Evolutionary conservation across 2,329 filamentous ascomycete species (phyloP).

Genomic region (Sarocladium kiliense): DNA sequence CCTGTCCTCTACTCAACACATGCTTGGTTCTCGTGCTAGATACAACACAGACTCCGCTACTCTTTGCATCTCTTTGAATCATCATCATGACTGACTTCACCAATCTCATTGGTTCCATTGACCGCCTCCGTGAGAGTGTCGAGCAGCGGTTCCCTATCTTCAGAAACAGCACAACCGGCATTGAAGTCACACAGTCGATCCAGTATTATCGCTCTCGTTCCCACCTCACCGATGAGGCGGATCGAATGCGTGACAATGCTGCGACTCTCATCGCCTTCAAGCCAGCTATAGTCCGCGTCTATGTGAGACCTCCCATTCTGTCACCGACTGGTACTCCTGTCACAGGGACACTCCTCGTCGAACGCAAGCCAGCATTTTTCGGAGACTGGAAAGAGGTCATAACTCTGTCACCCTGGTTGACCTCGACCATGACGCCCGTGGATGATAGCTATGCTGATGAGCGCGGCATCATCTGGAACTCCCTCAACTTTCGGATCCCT

Average conservation of each 20-base stretch:
- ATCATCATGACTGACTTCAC: neutral
- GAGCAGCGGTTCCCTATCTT: neutral
- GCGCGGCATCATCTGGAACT: neutral
- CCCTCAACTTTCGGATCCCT: constrained; percentile 2
- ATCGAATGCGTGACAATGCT: neutral
- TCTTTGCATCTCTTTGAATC: neutral
- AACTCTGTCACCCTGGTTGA: constrained; percentile 2
- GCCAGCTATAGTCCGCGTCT: neutral
- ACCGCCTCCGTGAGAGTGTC: neutral
- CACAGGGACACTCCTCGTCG: neutral
- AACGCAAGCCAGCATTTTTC: neutral
- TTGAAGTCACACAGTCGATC: neutral
- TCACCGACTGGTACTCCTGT: neutral
- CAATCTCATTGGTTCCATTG: neutral
- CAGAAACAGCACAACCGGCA: neutral
- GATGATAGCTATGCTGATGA: neutral
- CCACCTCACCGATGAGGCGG: constrained; percentile 1
- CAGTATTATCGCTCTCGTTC: neutral
- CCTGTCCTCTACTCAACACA: too few species aligned
- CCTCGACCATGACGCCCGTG: neutral
- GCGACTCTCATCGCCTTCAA: constrained; percentile 1
- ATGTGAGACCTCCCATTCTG: neutral
- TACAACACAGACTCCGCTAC: too few species aligned
- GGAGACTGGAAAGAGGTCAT: neutral
- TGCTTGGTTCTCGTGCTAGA: too few species aligned